Conservation (phyloP, 208 protist genomes). For the Kentomonas sorsogonicus region DNA sequence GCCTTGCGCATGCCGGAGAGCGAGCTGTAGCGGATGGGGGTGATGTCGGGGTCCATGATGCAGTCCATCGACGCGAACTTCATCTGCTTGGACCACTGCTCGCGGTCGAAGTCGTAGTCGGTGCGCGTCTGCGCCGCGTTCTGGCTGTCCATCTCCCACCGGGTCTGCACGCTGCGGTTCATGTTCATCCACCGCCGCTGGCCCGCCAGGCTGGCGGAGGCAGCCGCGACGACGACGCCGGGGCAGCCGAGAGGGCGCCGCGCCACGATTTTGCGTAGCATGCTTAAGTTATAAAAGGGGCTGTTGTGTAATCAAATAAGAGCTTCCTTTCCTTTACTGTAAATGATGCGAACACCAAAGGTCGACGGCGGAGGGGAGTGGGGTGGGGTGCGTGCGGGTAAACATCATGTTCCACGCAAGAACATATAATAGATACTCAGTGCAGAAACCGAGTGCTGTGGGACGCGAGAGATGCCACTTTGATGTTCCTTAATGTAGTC, state of each 20-base stretch:
- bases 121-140: constrained; percentile 66
- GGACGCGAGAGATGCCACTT: too few species aligned
- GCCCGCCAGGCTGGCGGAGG: background rate
- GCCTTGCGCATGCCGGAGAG: constrained; percentile 60
- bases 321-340: too few species aligned
- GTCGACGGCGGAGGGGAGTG: too few species aligned
- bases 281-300: background rate
- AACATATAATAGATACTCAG: too few species aligned
- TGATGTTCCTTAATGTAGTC: too few species aligned
- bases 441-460: too few species aligned
- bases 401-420: too few species aligned
- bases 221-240: background rate
- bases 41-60: constrained; percentile 88
- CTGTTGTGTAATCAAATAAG: background rate
- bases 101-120: constrained; percentile 90
- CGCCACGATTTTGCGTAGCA: constrained; percentile 17
- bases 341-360: too few species aligned
- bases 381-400: too few species aligned
- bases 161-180: constrained; percentile 83
- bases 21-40: constrained; percentile 77
- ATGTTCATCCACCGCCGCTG: constrained; percentile 71
- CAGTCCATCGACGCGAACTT: constrained; percentile 89
- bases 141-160: constrained; percentile 73
- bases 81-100: constrained; percentile 92
- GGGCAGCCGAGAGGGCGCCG: constrained; percentile 1